Percentiles rank a stretch among this genome's conserved stretches.
Conservation (phyloP, 1,139 yeast genomes). For the Scheffersomyces illinoinensis region DNA sequence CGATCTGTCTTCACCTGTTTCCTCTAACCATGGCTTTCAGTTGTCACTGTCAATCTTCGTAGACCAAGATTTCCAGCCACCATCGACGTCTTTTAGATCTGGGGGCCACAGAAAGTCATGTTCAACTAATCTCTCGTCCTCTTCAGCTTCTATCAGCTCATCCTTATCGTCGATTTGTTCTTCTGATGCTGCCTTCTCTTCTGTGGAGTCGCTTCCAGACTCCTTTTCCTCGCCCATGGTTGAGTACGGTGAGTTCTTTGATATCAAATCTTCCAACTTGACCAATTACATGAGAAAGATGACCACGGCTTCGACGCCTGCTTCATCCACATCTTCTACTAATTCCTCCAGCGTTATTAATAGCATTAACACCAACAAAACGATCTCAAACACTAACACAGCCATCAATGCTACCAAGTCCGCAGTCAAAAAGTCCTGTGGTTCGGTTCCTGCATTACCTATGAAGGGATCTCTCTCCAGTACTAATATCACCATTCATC, state of each 20-base stretch:
- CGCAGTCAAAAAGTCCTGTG: conserved; percentile 19
- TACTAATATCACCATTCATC: not conserved
- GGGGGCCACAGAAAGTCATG: conserved; percentile 19
- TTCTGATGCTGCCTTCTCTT: conserved; percentile 27
- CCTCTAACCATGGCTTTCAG: conserved; percentile 9
- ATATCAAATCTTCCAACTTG: conserved; percentile 10
- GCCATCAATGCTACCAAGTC: conserved; percentile 13
- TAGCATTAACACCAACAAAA: not conserved
- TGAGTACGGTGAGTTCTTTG: conserved; percentile 20
- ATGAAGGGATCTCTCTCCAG: conserved; percentile 1
- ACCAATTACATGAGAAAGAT: conserved; percentile 5
- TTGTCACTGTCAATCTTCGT: conserved; percentile 4
- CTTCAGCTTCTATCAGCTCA: conserved; percentile 25
- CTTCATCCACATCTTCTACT: not conserved
- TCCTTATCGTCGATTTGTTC: conserved; percentile 29
- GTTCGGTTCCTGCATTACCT: conserved; percentile 13
- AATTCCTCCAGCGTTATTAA: not conserved
- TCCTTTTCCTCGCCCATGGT: conserved; percentile 24
- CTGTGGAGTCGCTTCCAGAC: conserved; percentile 31
- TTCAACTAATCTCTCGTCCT: conserved; percentile 21
- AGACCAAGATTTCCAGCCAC: conserved; percentile 34
- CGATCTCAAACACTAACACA: not conserved
- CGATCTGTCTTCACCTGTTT: conserved; percentile 7
- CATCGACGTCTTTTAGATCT: conserved; percentile 30
- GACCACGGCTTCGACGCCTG: conserved; percentile 2